Conservation (phyloP, 2,329 filamentous ascomycete genomes). For the Lachnellula occidentalis region DNA sequence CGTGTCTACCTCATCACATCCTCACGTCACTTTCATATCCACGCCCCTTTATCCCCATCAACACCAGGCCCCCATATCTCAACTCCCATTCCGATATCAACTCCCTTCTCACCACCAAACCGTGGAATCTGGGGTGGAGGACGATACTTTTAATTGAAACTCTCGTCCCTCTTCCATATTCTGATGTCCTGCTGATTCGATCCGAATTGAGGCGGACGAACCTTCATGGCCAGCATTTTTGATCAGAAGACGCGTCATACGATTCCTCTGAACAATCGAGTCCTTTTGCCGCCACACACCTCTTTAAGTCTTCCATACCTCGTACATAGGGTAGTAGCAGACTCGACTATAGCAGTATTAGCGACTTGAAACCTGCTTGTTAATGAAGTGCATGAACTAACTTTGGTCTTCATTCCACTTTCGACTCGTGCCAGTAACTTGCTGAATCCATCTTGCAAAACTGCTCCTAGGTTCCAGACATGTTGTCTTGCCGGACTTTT, state of each 20-base stretch:
- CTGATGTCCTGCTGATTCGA: slow-evolving; percentile 20
- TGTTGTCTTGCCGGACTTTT: slow-evolving; percentile 4
- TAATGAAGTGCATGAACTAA: not conserved
- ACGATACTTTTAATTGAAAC: slow-evolving; percentile 14
- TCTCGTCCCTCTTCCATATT: slow-evolving; percentile 14
- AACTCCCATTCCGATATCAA: slow-evolving; percentile 12
- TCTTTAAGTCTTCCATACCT: slow-evolving; percentile 22
- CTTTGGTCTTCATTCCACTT: slow-evolving; percentile 23
- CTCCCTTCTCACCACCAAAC: slow-evolving; percentile 41
- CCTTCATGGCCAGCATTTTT: slow-evolving; percentile 73
- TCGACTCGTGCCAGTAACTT: slow-evolving; percentile 17
- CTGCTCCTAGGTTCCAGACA: slow-evolving; percentile 20
- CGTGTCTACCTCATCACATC: too few species aligned
- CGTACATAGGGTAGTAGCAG: slow-evolving; percentile 17
- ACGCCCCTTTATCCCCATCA: not conserved
- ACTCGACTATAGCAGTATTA: slow-evolving; percentile 13
- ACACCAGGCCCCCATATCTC: slow-evolving; percentile 16
- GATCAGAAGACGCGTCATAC: slow-evolving; percentile 17
- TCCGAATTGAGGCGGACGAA: slow-evolving; percentile 21
- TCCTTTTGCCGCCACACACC: slow-evolving; percentile 22
- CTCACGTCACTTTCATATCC: not conserved
- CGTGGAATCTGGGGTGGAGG: slow-evolving; percentile 27
- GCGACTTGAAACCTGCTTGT: not conserved
- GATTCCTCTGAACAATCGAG: slow-evolving; percentile 17
- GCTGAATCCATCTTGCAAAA: slow-evolving; percentile 20